Percentiles rank a stretch among this genome's conserved stretches.
phyloP scores from a whole-genome alignment of 257 asterid genomes.

The Buddleja alternifolia region DNA sequence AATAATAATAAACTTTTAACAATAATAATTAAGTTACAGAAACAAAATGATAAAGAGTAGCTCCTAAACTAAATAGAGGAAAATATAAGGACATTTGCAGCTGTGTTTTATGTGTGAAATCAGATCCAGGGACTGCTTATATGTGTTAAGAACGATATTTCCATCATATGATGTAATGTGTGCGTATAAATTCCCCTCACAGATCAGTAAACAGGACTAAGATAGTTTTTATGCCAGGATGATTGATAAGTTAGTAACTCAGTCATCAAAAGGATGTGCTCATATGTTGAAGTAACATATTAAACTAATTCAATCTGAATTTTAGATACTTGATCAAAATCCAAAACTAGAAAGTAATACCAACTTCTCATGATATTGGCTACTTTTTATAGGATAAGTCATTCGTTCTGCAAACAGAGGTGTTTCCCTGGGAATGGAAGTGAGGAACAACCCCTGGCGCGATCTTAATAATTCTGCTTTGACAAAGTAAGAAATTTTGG shows the following conservation, averaged over 20 bases:
- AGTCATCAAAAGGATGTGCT: background rate
- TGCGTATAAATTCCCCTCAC: background rate
- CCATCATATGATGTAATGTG: background rate
- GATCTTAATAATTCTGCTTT: background rate
- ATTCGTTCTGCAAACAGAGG: background rate
- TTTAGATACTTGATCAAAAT: conserved; percentile 1
- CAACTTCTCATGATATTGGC: conserved; percentile 2
- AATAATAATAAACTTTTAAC: conserved; percentile 2
- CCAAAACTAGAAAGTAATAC: background rate
- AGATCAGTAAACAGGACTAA: background rate
- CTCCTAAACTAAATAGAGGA: background rate
- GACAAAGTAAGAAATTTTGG: background rate
- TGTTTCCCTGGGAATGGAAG: too few species aligned
- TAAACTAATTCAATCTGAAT: background rate
- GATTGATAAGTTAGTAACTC: background rate
- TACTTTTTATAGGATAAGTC: too few species aligned
- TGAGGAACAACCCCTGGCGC: too few species aligned
- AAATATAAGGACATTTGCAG: conserved; percentile 1
- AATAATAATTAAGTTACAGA: background rate
- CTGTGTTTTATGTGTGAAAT: background rate
- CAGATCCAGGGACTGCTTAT: background rate
- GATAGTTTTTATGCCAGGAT: background rate
- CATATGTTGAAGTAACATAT: background rate
- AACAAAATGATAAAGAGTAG: conserved; percentile 10
- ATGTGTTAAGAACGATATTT: background rate